A percentile compares a stretch with the other conserved stretches of the same genome.
phyloP scores from a whole-genome alignment of 495 filamentous ascomycete species.

The Aspergillus funiculosus region DNA sequence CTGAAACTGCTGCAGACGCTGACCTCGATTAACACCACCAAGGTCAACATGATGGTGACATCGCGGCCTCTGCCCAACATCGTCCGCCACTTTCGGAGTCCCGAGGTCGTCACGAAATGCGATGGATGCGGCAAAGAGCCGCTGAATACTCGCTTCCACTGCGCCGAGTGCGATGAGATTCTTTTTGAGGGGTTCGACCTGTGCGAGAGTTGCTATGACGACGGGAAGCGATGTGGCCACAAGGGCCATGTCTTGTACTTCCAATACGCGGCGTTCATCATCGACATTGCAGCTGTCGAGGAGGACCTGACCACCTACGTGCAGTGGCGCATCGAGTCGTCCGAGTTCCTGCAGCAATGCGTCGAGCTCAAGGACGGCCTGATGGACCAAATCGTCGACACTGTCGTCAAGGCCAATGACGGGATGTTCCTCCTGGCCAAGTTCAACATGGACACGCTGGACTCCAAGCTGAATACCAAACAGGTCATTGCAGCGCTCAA shows the following conservation, averaged over 20 bases:
- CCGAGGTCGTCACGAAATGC: background rate
- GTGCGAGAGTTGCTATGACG: background rate
- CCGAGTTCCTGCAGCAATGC: conserved; percentile 4
- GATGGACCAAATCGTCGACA: background rate
- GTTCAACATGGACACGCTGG: conserved; percentile 13
- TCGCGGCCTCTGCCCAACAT: conserved; percentile 5
- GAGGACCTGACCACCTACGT: conserved; percentile 9
- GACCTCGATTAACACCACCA: background rate
- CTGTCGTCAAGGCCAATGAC: conserved; percentile 1
- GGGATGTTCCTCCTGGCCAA: conserved; percentile 11
- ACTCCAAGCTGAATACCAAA: conserved; percentile 6
- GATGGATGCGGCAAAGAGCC: background rate
- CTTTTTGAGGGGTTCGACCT: background rate
- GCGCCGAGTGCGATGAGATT: background rate
- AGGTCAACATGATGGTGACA: conserved; percentile 9
- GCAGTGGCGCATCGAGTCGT: conserved; percentile 1
- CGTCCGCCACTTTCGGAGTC: background rate
- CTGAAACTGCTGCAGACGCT: background rate
- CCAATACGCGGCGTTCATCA: background rate
- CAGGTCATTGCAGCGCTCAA: conserved; percentile 2
- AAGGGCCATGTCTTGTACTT: background rate
- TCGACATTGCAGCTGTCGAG: background rate
- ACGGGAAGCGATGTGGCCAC: conserved; percentile 1
- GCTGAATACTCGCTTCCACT: background rate
- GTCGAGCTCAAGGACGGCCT: conserved; percentile 3